Base-by-base conservation (phyloP, 805 yeast genomes). In the Torulaspora quercuum region DNA sequence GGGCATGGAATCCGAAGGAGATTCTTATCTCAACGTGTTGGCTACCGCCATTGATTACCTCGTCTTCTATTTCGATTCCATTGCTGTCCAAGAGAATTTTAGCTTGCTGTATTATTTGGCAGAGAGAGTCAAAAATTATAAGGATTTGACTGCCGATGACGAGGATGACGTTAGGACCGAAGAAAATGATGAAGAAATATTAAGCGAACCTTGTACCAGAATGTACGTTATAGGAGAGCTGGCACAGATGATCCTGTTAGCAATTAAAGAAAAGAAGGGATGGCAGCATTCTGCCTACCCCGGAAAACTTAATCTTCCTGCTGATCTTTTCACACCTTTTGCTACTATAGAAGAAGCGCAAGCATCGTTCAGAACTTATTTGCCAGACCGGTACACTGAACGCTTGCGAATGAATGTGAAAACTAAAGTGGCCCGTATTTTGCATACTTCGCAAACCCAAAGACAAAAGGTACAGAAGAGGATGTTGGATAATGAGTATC, bases 261-360 rank as follows among this genome's bases (percentile, higher is more conserved):
- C 73, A 38, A 61, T 76, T 15, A 74, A 80, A 27, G 79, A 73
- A 15, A 51, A 61, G 15, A 78, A 72, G 49, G 70, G 68, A 29
- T 86, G 95, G 95, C 72, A 73, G 14, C 66, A 83, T 38, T 74
- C 80, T 15, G 78, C 88, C 0, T 88, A 89, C 78, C 94, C 95
- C 0, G 94, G 90, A 1, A 82, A 80, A 49, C 58, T 82, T 11
- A 73, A 75, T 12, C 57, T 87, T 12, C 80, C 90, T 0, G 61
- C 69, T n/a, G 95, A 87, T 52, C 55, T 84, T 6, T 86, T 72
- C 59, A 63, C 68, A n/a, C 76, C 83, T 1, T 76, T 82, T 68
- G 64, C 67, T 6, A 66, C 73, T n/a, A 54, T 73, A 2, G 62
- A 67, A 10, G 81, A 77, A 42, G 81, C 86, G 2, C 82, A 78